Conservation (phyloP, 257 asterid genomes). For the Solanum phureja region DNA sequence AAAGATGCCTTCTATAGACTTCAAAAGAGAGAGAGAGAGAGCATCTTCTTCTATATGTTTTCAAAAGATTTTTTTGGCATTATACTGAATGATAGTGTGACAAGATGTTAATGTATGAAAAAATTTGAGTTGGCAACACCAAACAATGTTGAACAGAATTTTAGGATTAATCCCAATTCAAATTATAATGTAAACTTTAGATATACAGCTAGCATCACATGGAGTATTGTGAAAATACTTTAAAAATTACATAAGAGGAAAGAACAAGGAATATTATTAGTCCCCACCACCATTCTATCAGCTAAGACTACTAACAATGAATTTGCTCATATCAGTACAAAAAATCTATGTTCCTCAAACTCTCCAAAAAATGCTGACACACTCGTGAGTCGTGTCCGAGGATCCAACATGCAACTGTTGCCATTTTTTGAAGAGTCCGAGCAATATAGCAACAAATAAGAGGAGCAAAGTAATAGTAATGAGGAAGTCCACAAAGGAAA, state of each 20-base stretch:
- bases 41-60: background rate
- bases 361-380: background rate
- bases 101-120: background rate
- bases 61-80: background rate
- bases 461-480: background rate
- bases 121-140: background rate
- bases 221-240: background rate
- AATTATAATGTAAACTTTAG: background rate
- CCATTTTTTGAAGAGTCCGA: background rate
- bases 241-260: background rate
- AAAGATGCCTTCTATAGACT: background rate
- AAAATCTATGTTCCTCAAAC: background rate
- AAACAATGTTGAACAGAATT: background rate
- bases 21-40: background rate
- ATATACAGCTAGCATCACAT: background rate
- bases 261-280: background rate
- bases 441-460: background rate
- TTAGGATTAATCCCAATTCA: background rate
- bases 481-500: background rate
- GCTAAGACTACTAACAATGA: background rate
- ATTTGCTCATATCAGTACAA: background rate
- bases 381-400: background rate
- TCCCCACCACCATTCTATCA: background rate
- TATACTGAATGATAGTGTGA: background rate
- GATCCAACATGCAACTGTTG: background rate